Conservation (phyloP, 1,284 basidiomycete genomes). For the Leccinum subatratum region DNA sequence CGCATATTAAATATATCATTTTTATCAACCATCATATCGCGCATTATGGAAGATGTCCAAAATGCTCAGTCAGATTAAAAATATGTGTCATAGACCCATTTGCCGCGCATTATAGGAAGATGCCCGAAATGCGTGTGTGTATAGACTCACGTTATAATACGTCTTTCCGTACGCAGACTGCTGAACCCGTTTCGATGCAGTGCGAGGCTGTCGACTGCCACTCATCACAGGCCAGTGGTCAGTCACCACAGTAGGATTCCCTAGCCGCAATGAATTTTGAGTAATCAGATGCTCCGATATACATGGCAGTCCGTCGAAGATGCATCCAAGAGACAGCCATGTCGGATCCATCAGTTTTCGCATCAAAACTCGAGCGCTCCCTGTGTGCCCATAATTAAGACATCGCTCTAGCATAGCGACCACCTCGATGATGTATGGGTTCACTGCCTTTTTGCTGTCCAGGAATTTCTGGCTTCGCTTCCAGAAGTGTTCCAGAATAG, state of each 20-base stretch:
- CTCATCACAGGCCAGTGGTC: background rate
- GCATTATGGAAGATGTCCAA: no score
- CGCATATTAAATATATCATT: no score
- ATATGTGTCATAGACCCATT: no score
- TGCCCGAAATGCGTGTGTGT: no score
- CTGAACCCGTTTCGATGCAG: background rate
- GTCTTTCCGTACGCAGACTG: no score
- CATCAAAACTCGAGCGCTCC: accelerated
- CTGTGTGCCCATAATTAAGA: background rate
- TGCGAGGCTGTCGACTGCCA: background rate
- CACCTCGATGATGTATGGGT: background rate
- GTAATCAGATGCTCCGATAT: background rate
- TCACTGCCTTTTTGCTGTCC: background rate
- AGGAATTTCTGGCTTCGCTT: background rate
- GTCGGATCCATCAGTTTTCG: background rate
- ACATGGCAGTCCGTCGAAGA: background rate
- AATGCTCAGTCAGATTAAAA: no score
- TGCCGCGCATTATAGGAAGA: no score
- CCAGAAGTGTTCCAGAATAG: background rate
- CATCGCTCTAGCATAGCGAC: background rate
- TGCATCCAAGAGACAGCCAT: background rate
- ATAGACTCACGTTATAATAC: no score
- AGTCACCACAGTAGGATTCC: no score
- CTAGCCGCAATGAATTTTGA: accelerated
- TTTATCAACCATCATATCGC: no score